Evolutionary conservation across 176 grass and related monocot genomes (phyloP), one percentile per base, ranked within the genome.

Genomic region (Miscanthus lutarioriparius): DNA sequence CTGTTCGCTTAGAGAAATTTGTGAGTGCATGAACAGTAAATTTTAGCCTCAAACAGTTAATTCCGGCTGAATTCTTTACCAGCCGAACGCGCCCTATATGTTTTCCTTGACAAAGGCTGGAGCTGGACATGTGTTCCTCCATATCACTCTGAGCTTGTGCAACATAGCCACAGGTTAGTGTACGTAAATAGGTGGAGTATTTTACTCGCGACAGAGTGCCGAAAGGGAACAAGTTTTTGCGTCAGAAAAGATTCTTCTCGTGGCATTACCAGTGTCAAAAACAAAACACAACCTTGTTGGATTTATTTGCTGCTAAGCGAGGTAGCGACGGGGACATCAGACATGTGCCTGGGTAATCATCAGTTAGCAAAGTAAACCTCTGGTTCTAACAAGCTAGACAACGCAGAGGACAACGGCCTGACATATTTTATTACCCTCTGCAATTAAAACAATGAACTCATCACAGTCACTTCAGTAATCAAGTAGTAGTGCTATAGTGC

Each of bases 201-300:
- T 38, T 51, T 51, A 38, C 67, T 81, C 12, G 45, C 27, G 8
- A 39, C 65, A 81, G 65, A 26, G 45, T 27, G 65, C 65, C 79
- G 79, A 81, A 71, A 79, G 49, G 51, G n/a, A 12, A 63, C 75
- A 78, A 62, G 2, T 19, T 69, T 7, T 45, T 35, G 79, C 20
- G 63, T 82, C 36, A 81, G 53, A 17, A 66, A 80, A 80, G 76
- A 77, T 80, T 66, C 69, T 74, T 32, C 28, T 38, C 41, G 32
- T 80, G 68, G 54, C 39, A 40, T 67, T 44, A 58, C 37, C 23
- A 22, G 78, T 62, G 45, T 53, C 25, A 17, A 38, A 83, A 37
- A 54, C 35, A 64, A 64, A 74, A 39, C 28, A 15, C 10, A 33
- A 4, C 54, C 12, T 37, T 53, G 58, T 67, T 63, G 2, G 54